Conservation (phyloP, 169 alveolate genomes). For the Eimeria necatrix region DNA sequence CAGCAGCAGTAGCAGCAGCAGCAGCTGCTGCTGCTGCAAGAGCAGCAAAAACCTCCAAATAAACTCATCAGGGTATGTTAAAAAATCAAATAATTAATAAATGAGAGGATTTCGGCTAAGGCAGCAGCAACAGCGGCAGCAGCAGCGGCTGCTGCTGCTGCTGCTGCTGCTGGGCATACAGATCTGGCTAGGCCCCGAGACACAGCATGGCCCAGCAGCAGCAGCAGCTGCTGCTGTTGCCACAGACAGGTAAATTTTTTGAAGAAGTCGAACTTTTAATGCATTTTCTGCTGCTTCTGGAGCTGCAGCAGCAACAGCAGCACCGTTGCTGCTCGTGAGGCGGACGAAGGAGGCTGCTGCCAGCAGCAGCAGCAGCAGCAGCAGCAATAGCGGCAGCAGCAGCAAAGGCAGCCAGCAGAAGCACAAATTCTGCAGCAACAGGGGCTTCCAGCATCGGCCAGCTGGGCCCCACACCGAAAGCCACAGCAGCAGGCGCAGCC, state of each 20-base stretch:
- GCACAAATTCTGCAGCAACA: background rate
- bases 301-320: background rate
- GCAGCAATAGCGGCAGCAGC: constrained; percentile 9
- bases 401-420: background rate
- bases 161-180: background rate
- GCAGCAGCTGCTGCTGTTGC: background rate
- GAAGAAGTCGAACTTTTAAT: background rate
- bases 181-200: background rate
- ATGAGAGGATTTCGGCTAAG: background rate
- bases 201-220: background rate
- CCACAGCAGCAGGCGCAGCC: background rate
- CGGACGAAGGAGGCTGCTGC: background rate
- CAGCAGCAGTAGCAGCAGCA: background rate
- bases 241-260: background rate
- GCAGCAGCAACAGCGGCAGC: background rate
- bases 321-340: background rate
- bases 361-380: constrained; percentile 31
- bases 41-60: too few species aligned
- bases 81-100: background rate
- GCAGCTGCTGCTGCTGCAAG: background rate
- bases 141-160: background rate
- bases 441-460: background rate
- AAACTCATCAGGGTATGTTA: too few species aligned
- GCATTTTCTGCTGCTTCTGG: background rate
- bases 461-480: constrained; percentile 2